Conservation (phyloP, 2,329 filamentous ascomycete genomes). For the Grosmannia clavigera region DNA sequence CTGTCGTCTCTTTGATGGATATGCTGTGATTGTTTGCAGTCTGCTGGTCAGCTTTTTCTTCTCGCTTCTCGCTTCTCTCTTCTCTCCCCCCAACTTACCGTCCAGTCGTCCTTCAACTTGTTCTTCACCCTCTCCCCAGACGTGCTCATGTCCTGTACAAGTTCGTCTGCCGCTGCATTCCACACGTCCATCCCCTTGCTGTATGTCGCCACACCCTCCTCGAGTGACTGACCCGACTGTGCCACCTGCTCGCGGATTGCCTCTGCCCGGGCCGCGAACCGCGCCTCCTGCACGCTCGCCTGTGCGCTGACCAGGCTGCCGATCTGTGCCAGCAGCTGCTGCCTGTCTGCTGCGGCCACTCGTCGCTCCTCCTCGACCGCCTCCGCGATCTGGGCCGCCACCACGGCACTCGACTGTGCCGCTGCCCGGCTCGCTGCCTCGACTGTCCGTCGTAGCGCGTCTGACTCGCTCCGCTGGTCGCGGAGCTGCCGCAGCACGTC, state of each 20-base stretch:
- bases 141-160: constrained; percentile 58
- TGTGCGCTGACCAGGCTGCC: constrained; percentile 63
- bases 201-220: constrained; percentile 54
- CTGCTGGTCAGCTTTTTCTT: constrained; percentile 26
- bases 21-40: constrained; percentile 65
- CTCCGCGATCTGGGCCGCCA: constrained; percentile 54
- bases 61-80: too few species aligned
- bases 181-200: constrained; percentile 61
- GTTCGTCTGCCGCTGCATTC: constrained; percentile 53
- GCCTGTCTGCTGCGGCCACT: constrained; percentile 60
- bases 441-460: constrained; percentile 60
- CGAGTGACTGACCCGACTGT: constrained; percentile 51
- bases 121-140: constrained; percentile 69
- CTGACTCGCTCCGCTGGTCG: constrained; percentile 64
- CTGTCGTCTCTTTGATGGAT: constrained; percentile 73
- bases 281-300: constrained; percentile 58
- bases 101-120: constrained; percentile 79
- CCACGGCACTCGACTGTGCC: constrained; percentile 53
- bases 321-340: constrained; percentile 64
- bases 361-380: constrained; percentile 65
- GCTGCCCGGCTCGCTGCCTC: constrained; percentile 56
- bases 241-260: constrained; percentile 52
- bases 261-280: constrained; percentile 52
- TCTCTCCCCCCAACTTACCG: constrained; percentile 32
- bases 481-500: constrained; percentile 63